Percentiles rank a stretch among this genome's conserved stretches.
phyloP scores from a whole-genome alignment of 2,329 filamentous ascomycete species.

The Paecilomyces sp. region DNA sequence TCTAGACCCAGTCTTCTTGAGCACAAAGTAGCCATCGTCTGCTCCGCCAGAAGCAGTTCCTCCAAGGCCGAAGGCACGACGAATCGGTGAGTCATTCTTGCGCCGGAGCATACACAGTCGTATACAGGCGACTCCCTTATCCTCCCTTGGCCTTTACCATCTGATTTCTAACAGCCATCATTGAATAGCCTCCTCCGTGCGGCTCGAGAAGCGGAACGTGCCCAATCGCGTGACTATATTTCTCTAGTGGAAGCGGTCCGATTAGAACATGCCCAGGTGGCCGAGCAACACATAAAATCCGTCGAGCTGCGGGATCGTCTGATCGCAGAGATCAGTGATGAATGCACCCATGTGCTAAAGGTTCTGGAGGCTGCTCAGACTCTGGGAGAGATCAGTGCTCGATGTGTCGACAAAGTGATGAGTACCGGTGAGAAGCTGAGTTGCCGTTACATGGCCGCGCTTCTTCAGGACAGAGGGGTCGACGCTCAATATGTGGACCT shows the following conservation, averaged over 20 bases:
- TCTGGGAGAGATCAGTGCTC: slow-evolving; percentile 63
- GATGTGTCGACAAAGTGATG: slow-evolving; percentile 79
- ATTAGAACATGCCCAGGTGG: slow-evolving; percentile 71
- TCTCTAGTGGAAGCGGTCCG: slow-evolving; percentile 73
- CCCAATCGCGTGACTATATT: slow-evolving; percentile 54
- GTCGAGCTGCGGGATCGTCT: slow-evolving; percentile 52
- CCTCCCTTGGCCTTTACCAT: neutral
- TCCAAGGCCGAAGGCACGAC: slow-evolving; percentile 95
- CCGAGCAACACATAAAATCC: slow-evolving; percentile 55
- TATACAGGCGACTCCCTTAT: neutral
- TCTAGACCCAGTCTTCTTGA: slow-evolving; percentile 54
- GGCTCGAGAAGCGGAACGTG: slow-evolving; percentile 42
- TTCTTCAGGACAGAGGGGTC: slow-evolving; percentile 73
- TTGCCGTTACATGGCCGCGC: slow-evolving; percentile 80
- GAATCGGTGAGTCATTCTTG: slow-evolving; percentile 64
- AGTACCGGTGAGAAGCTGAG: slow-evolving; percentile 95
- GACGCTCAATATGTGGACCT: slow-evolving; percentile 87
- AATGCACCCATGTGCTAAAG: slow-evolving; percentile 75
- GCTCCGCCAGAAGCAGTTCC: slow-evolving; percentile 87
- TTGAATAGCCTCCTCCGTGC: slow-evolving; percentile 37
- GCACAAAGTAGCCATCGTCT: slow-evolving; percentile 83
- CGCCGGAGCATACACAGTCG: slow-evolving; percentile 1
- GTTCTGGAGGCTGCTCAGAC: slow-evolving; percentile 60
- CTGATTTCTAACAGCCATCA: neutral
- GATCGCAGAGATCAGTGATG: slow-evolving; percentile 60